Evolutionary conservation across 768 basidiomycete species (phyloP).

Genomic region (Cystofilobasidium bisporidii): DNA sequence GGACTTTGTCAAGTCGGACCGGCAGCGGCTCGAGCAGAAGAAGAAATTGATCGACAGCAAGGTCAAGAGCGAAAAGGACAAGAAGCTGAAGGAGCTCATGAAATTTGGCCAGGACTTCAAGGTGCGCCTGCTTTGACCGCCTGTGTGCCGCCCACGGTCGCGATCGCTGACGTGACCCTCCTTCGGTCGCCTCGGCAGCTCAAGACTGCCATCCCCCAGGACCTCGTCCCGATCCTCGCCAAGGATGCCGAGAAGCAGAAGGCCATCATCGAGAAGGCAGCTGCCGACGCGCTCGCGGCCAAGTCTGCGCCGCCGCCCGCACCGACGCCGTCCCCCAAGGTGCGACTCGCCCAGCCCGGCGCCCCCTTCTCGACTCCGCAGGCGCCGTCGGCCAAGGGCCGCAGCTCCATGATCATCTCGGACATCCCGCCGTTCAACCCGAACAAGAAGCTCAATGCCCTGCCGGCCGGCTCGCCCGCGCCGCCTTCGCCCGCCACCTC

Average conservation of each 20-base stretch:
- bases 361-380: constrained; percentile 19
- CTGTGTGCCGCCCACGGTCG: no score
- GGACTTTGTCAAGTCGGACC: constrained; percentile 85
- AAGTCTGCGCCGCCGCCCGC: constrained; percentile 13
- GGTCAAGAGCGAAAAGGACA: constrained; percentile 87
- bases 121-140: constrained; percentile 46
- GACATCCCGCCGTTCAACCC: constrained; percentile 86
- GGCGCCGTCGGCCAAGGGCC: constrained; percentile 31
- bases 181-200: constrained; percentile 46
- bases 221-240: constrained; percentile 80
- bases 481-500: constrained; percentile 49
- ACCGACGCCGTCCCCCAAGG: constrained; percentile 16
- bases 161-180: no score
- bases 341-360: constrained; percentile 12
- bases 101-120: constrained; percentile 93
- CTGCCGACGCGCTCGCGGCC: constrained; percentile 39
- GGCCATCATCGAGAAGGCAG: constrained; percentile 46
- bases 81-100: constrained; percentile 80
- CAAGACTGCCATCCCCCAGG: constrained; percentile 89
- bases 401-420: constrained; percentile 67
- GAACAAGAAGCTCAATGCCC: constrained; percentile 30
- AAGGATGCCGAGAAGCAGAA: constrained; percentile 89
- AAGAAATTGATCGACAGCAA: constrained; percentile 56
- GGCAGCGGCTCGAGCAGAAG: constrained; percentile 80
- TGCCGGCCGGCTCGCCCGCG: constrained; percentile 38